A percentile compares a stretch with the other conserved stretches of the same genome.
Evolutionary conservation across 2,329 filamentous ascomycete genomes (phyloP).

Genomic region (Cadophora sp.): DNA sequence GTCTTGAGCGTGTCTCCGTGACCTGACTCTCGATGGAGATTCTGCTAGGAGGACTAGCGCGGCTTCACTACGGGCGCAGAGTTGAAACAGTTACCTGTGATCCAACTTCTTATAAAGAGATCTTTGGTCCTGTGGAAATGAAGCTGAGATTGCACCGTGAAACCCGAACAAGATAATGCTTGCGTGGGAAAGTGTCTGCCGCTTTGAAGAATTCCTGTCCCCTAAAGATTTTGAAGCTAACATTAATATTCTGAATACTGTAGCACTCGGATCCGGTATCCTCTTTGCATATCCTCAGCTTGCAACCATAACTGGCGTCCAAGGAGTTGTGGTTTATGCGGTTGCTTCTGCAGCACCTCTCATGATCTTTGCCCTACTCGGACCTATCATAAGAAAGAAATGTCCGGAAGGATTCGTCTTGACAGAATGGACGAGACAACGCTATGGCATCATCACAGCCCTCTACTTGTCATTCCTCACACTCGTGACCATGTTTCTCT

Average conservation of each 20-base stretch:
- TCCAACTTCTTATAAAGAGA: conserved; percentile 56
- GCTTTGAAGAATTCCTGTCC: conserved; percentile 61
- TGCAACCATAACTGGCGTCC: conserved; percentile 78
- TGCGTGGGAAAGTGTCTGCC: conserved; percentile 98
- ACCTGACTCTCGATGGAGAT: conserved; percentile 11
- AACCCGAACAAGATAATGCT: conserved; percentile 99
- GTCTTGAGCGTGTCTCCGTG: conserved; percentile 18
- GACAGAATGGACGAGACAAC: conserved; percentile 83
- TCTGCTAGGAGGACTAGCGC: conserved; percentile 42
- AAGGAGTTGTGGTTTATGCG: conserved; percentile 80
- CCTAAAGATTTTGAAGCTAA: conserved; percentile 50
- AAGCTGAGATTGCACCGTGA: conserved; percentile 97
- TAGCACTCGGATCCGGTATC: conserved; percentile 84
- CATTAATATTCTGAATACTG: conserved; percentile 40
- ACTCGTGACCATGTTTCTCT: conserved; percentile 81
- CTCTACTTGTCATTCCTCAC: conserved; percentile 81
- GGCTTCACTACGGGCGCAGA: conserved; percentile 87
- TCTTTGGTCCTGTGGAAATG: conserved; percentile 48
- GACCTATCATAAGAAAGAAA: conserved; percentile 78
- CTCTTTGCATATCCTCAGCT: conserved; percentile 84
- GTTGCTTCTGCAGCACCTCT: conserved; percentile 75
- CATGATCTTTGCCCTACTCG: conserved; percentile 75
- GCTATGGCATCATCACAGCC: conserved; percentile 73
- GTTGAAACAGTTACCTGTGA: conserved; percentile 55
- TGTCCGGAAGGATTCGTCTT: conserved; percentile 85